Evolutionary conservation across 1,284 basidiomycete species (phyloP), one percentile per base, ranked within the genome.

Genomic region (Ceratobasidium sp.): DNA sequence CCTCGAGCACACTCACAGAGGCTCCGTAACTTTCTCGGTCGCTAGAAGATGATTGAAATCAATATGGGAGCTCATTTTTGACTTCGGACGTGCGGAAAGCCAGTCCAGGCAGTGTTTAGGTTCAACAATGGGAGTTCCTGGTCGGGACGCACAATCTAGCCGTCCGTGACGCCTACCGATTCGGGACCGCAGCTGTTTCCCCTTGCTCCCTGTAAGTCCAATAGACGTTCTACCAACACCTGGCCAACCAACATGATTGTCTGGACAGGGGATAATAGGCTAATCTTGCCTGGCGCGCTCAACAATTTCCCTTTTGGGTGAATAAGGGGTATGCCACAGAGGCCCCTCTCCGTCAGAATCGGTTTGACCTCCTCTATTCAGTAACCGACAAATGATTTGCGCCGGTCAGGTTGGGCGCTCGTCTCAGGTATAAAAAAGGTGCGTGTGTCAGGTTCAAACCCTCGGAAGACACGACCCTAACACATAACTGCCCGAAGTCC

Each of bases 401-500:
- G 51, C 51, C 2, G 18, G 51, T 53, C 2, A 53, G 6, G 51
- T 20, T 20, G 46, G 46, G 46, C 3, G 7, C 2, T 49, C 18
- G 12, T 49, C 13, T n/a, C 56, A 26, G 56, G 56, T 58, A 58
- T 58, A 58, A 58, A 58, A 53, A 1, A 58, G 10, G 7, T 12
- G 13, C 23, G 56, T 9, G 5, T 9, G 40, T 18, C 64, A 28
- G 60, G 3, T 9, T 28, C 64, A 49, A 66, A 28, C 64, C 44
- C 42, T 28, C 23, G 53, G 53, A 56, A 23, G 53, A 56, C 42
- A 7, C 39, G 60, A 63, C 60, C 60, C 39, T 63, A 49, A 49
- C 46, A 9, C 10, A 49, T 49, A 12, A 49, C 18, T 49, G 46
- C 18, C 46, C 18, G 18, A 49, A 49, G 46, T 49, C 7, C 12